Base-by-base conservation (phyloP, 176 grass and related monocot species). In the Chrysopogon serrulatus region DNA sequence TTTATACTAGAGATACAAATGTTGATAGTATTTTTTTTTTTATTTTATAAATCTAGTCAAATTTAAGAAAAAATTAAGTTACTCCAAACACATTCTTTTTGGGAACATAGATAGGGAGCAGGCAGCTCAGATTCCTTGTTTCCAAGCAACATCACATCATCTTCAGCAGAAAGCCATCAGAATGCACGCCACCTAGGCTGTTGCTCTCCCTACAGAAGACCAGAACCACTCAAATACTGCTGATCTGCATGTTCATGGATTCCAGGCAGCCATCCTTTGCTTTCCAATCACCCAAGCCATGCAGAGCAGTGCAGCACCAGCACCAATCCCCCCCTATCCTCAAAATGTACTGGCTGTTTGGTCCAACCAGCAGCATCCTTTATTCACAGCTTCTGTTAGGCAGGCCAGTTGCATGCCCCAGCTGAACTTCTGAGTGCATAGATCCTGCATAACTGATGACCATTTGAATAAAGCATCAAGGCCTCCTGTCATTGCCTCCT, bases 61-160 rank as follows among this genome's bases (percentile, higher is more conserved):
- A n/a, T n/a, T n/a, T n/a, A n/a, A n/a, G n/a, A 39, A 39, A 39
- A 39, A 39, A 39, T 39, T n/a, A n/a, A n/a, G n/a, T 5, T 39
- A 41, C 9, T 41, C 9, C 40, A 41, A 41, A 10, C 51, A 4
- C 51, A n/a, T 56, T 56, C 8, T n/a, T 10, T 57, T 59, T 26
- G 56, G 56, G 59, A 15, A 63, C 31, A 66, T 15, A 35, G 12
- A 44, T 8, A 66, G 41, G 41, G 16, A 35, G 71, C 26, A 82
- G 70, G 78, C 48, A 82, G 67, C 61, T 73, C 30, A 82, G 60
- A 68, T 73, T 61, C 88, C 88, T 77, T 74, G 39, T 83, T 90
- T 75, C 48, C 68, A 91, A 71, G 89, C 85, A 91, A 87, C 89
- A 56, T 71, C 68, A 54, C 84, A 79, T 76, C 84, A 79, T 76